Evolutionary conservation across 176 grass and related monocot genomes (phyloP).

Genomic region (Musa acuminata): DNA sequence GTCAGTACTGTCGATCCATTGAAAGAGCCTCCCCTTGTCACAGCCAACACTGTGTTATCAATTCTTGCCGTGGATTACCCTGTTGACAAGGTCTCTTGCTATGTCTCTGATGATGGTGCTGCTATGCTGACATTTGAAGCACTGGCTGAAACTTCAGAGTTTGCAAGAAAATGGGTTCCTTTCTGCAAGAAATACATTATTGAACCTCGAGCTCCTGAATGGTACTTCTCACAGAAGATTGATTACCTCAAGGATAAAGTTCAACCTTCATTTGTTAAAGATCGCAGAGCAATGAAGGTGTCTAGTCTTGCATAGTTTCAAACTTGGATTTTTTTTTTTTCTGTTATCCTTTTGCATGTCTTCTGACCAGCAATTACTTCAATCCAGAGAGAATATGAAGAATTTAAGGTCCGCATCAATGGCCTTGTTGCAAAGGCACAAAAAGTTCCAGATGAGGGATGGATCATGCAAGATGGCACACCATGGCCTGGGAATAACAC

Average conservation of each 20-base stretch:
- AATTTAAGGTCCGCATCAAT: conserved; percentile 90
- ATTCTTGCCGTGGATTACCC: conserved; percentile 97
- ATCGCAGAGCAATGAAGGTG: conserved; percentile 99
- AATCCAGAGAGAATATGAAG: conserved; percentile 95
- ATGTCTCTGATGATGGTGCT: conserved; percentile 99
- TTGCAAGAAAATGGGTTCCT: conserved; percentile 98
- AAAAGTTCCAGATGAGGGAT: conserved; percentile 95
- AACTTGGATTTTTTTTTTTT: neutral
- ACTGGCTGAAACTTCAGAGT: conserved; percentile 93
- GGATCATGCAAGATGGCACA: conserved; percentile 99
- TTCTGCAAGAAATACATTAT: conserved; percentile 93
- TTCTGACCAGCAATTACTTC: conserved; percentile 20
- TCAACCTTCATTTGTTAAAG: conserved; percentile 82
- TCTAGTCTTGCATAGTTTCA: conserved; percentile 19
- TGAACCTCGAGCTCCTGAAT: conserved; percentile 91
- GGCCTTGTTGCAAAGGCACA: conserved; percentile 87
- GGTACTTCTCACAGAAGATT: conserved; percentile 91
- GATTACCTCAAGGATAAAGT: conserved; percentile 98
- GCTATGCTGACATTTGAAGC: conserved; percentile 89
- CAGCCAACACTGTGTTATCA: conserved; percentile 93
- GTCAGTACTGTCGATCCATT: conserved; percentile 96
- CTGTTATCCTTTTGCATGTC: conserved; percentile 7
- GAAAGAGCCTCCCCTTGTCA: conserved; percentile 98
- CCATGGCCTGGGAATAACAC: conserved; percentile 99
- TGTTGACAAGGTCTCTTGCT: conserved; percentile 95